Evolutionary conservation across 805 yeast species (phyloP).

Genomic region (Candida anglica): DNA sequence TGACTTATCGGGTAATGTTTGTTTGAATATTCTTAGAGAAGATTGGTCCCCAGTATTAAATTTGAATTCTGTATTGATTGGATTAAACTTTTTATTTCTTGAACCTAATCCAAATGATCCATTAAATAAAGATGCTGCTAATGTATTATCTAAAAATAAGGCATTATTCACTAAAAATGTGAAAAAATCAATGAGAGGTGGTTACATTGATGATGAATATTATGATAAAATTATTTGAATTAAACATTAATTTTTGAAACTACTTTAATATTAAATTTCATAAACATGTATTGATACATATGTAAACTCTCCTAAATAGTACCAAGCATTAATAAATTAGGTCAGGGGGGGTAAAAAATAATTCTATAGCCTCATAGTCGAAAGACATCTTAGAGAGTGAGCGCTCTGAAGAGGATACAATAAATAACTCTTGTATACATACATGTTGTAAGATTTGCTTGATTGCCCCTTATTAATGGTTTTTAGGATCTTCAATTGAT

Average conservation of each 20-base stretch:
- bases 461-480: no score
- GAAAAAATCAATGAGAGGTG: conserved; percentile 67
- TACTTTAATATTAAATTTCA: no score
- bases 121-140: conserved; percentile 85
- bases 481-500: conserved; percentile 24
- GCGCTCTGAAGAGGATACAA: no score
- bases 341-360: no score
- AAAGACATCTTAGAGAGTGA: no score
- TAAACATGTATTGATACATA: background rate
- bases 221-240: conserved; percentile 65
- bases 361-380: no score
- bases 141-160: conserved; percentile 35
- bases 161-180: conserved; percentile 55
- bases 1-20: conserved; percentile 84
- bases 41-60: conserved; percentile 96
- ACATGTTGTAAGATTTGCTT: no score
- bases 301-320: no score
- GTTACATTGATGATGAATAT: conserved; percentile 47
- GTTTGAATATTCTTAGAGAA: conserved; percentile 85
- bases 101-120: conserved; percentile 95
- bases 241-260: no score
- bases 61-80: conserved; percentile 76
- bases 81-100: conserved; percentile 76
- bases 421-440: no score
- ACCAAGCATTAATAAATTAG: no score